A percentile compares a stretch with the other conserved stretches of the same genome.
Evolutionary conservation across 352 stramenopile species (phyloP).

Genomic region (Phytophthora litchii): DNA sequence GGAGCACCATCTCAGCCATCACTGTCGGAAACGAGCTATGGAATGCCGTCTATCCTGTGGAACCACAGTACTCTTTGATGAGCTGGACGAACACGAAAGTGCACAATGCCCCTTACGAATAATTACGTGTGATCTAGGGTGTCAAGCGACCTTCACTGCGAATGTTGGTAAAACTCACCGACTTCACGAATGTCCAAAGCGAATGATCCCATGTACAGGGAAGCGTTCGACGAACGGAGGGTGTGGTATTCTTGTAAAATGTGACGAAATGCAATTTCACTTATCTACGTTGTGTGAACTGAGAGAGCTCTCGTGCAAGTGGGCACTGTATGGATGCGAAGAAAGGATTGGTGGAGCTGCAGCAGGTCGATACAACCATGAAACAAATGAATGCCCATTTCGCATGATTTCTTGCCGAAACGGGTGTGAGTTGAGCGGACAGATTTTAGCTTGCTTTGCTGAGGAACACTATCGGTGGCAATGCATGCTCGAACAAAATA

Average conservation of each 20-base stretch:
- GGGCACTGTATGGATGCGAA: slow-evolving; percentile 51
- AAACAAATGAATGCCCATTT: slow-evolving; percentile 64
- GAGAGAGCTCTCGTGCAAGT: slow-evolving; percentile 59
- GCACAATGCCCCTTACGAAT: slow-evolving; percentile 50
- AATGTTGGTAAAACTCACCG: slow-evolving; percentile 46
- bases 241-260: slow-evolving; percentile 49
- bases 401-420: slow-evolving; percentile 57
- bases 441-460: slow-evolving; percentile 54
- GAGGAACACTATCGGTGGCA: slow-evolving; percentile 74
- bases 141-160: slow-evolving; percentile 44
- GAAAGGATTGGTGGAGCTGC: slow-evolving; percentile 44
- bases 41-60: slow-evolving; percentile 61
- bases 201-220: slow-evolving; percentile 48
- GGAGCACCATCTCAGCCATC: slow-evolving; percentile 43
- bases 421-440: slow-evolving; percentile 44
- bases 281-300: slow-evolving; percentile 52
- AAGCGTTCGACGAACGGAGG: slow-evolving; percentile 25
- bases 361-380: slow-evolving; percentile 54
- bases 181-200: slow-evolving; percentile 56
- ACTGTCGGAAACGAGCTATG: slow-evolving; percentile 66
- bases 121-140: slow-evolving; percentile 50
- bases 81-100: slow-evolving; percentile 57
- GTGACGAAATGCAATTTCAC: slow-evolving; percentile 71
- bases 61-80: slow-evolving; percentile 44
- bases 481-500: slow-evolving; percentile 52